phyloP scores from a whole-genome alignment of 495 filamentous ascomycete species.

The Acidomyces sp. region DNA sequence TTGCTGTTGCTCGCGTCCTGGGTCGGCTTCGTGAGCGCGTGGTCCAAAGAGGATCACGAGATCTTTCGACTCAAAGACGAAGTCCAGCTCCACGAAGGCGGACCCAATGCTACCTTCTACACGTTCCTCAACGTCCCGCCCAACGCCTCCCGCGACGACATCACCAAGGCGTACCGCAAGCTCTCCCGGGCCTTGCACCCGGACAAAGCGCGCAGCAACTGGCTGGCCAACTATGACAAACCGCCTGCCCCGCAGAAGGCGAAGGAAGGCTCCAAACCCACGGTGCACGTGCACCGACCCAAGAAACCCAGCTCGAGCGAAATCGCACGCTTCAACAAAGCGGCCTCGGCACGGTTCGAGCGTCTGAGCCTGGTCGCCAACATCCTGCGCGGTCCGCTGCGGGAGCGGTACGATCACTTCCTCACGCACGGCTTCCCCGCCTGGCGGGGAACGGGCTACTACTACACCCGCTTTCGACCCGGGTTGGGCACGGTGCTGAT shows the following conservation, averaged over 20 bases:
- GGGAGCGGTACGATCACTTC: conserved; percentile 93
- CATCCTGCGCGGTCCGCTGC: conserved; percentile 63
- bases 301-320: conserved; percentile 60
- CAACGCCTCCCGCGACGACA: conserved; percentile 68
- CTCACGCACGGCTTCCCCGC: conserved; percentile 83
- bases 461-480: conserved; percentile 85
- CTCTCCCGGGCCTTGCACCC: conserved; percentile 72
- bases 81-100: conserved; percentile 59
- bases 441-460: conserved; percentile 96
- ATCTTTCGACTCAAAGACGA: conserved; percentile 93
- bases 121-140: conserved; percentile 67
- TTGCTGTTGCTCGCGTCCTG: conserved; percentile 13
- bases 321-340: conserved; percentile 57
- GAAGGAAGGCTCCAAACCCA: conserved; percentile 36
- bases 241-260: conserved; percentile 38
- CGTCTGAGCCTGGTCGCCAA: conserved; percentile 70
- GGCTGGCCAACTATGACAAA: conserved; percentile 58
- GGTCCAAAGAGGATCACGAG: conserved; percentile 56
- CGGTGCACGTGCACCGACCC: conserved; percentile 35
- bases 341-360: conserved; percentile 65
- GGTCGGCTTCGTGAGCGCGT: conserved; percentile 10
- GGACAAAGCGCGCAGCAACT: conserved; percentile 82
- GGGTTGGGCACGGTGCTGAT: conserved; percentile 71
- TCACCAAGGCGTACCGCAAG: conserved; percentile 87
- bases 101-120: conserved; percentile 85